Base-by-base conservation (phyloP, 495 filamentous ascomycete genomes). In the Penicillium coffeae region DNA sequence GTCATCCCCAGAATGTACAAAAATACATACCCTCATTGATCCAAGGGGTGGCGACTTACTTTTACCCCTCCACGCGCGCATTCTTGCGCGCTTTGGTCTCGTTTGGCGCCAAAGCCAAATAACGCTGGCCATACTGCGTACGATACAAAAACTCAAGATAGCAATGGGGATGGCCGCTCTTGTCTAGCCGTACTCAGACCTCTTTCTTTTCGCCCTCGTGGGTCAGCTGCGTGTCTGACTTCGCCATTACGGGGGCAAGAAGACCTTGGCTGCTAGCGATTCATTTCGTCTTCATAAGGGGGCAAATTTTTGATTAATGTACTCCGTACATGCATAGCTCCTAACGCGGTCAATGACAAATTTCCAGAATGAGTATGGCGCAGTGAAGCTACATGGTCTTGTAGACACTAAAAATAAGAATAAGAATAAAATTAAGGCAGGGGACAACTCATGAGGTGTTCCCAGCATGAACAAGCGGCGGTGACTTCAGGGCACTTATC, bases 31-130 rank as follows among this genome's bases (percentile, higher is more conserved):
- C 38, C 38, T 20, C 8, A 30, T 13, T 43, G 39, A 21, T 27
- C 39, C 20, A 19, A 8, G 39, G 13, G 20, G 18, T 14, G 19
- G 39, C 14, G 40, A 16, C 27, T 47, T 21, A n/a, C 3, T 22
- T n/a, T 27, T 27, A n/a, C 35, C 35, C 35, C 35, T 36, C 45
- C 51, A 48, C 40, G 42, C 51, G 45, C 42, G 30, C 40, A 53
- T 46, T 49, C 44, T 39, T 38, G n/a, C 48, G 55, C 55, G 55
- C 55, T 58, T 54, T 50, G 50, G 43, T 54, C 50, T 42, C 46
- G 27, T 42, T 15, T 22, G n/a, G n/a, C n/a, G n/a, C n/a, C n/a
- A n/a, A n/a, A n/a, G n/a, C n/a, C n/a, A n/a, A n/a, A n/a, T n/a
- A n/a, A n/a, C n/a, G n/a, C n/a, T n/a, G n/a, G 10, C 25, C 14